Base-by-base conservation (phyloP, 352 stramenopile genomes). In the Blastocystis sp. region DNA sequence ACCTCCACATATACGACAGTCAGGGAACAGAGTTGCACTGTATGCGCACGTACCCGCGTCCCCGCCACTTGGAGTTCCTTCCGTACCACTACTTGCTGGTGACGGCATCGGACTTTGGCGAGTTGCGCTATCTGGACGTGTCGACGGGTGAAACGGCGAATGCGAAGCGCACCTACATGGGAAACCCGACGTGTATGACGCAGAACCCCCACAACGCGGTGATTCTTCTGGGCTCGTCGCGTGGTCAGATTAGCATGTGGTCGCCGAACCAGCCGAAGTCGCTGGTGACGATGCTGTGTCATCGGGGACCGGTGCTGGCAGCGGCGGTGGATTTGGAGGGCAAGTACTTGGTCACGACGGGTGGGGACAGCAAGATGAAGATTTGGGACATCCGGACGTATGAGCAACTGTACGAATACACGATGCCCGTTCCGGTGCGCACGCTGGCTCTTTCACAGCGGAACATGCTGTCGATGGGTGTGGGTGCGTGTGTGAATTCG, bases 1-100 rank as follows among this genome's bases (percentile, higher is more conserved):
- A 97, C 88, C 92, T 97, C 64, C 97, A 95, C 89, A 97, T 99
- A 87, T 99, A 99, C 89, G 95, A 98, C 90, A 93, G 91, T 88
- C 92, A 95, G 16, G 96, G 96, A 11, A 92, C 92, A 11, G 96
- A 99, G 90, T 91, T 97, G 40, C 96, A 99, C 89, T 96, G 94
- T 81, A 91, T 99, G 84, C 92, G 92, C 36, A 89, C 93, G 8
- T 92, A 97, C 76, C 89, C 91, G 36, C 92, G 97, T 87, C 94
- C 95, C 0, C 90, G 94, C 40, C 90, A 89, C 49, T 90, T 99
- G 88, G 91, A 97, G 88, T 99, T 97, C 88, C 90, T 99, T 64
- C 95, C 95, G 3, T 97, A 98, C 90, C 96, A 99, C 88, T 99
- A 97, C 88, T 86, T 99, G 87, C 91, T 99, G 57, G 93, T 94